A percentile compares a stretch with the other conserved stretches of the same genome.
These are phyloP conservation scores for Mortierella antarctica DNA, from an alignment of 192 early-diverging fungal genomes.

Conservation along the genomic window DNA sequence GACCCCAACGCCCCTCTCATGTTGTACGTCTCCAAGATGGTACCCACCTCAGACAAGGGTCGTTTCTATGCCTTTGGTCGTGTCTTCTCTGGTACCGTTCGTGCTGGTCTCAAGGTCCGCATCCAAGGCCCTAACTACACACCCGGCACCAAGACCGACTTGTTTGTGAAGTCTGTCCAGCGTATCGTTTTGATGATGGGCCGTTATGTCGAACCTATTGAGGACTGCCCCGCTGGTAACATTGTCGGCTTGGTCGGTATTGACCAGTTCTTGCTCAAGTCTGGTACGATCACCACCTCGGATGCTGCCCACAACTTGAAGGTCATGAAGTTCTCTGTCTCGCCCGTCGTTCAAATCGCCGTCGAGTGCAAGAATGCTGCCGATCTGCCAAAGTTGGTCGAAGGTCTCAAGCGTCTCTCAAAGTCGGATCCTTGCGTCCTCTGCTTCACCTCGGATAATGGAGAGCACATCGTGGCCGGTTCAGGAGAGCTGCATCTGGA, in stretches of 20 bases:
- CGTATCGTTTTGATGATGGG: constrained; percentile 99
- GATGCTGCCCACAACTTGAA: constrained; percentile 97
- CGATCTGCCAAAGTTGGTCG: constrained; percentile 99
- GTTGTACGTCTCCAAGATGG: constrained; percentile 99
- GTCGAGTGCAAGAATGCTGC: constrained; percentile 98
- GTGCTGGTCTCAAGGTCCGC: constrained; percentile 98
- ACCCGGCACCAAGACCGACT: constrained; percentile 91
- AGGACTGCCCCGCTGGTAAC: constrained; percentile 99
- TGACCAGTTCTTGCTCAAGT: constrained; percentile 99
- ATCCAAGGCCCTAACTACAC: constrained; percentile 97
- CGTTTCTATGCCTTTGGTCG: constrained; percentile 99
- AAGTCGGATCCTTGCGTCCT: constrained; percentile 99
- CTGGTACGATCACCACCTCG: constrained; percentile 96
- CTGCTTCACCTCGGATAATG: constrained; percentile 87
- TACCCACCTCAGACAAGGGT: constrained; percentile 98
- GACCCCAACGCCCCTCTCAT: constrained; percentile 96
- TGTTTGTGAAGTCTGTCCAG: constrained; percentile 97
- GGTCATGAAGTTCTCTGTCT: constrained; percentile 99
- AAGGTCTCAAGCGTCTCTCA: constrained; percentile 99
- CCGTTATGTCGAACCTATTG: constrained; percentile 95
- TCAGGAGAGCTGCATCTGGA: constrained; percentile 99
- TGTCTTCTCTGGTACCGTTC: constrained; percentile 99
- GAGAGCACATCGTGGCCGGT: constrained; percentile 99
- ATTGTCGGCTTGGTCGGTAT: constrained; percentile 99
- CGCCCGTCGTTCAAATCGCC: constrained; percentile 96